Evolutionary conservation across 331 rosid species (phyloP).

Genomic region (Erythrophleum ivorense): DNA sequence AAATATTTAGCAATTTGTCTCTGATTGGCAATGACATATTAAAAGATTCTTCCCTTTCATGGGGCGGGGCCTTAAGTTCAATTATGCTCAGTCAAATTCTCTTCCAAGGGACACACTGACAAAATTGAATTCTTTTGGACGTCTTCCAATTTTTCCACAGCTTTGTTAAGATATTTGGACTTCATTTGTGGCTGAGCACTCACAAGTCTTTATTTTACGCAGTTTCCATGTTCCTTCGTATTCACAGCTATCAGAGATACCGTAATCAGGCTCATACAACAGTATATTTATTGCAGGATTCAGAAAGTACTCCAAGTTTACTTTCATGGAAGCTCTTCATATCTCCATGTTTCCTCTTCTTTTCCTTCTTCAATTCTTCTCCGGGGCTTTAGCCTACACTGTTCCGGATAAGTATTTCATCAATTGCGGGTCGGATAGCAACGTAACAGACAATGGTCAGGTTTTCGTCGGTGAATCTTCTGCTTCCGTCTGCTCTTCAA

Average conservation of each 20-base stretch:
- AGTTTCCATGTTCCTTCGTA: background rate
- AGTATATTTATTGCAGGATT: background rate
- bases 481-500: background rate
- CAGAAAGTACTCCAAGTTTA: background rate
- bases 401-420: slow-evolving; percentile 47
- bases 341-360: slow-evolving; percentile 30
- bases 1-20: too few species aligned
- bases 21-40: background rate
- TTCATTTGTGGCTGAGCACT: background rate
- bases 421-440: slow-evolving; percentile 58
- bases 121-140: background rate
- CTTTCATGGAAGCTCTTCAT: background rate
- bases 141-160: background rate
- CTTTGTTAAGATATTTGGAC: background rate
- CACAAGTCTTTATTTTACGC: background rate
- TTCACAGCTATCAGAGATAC: background rate
- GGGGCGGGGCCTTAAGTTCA: background rate
- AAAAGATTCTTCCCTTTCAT: background rate
- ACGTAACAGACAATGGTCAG: background rate
- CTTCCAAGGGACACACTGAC: background rate
- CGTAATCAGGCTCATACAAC: background rate
- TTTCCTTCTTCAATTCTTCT: slow-evolving; percentile 39
- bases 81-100: background rate
- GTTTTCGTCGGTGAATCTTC: slow-evolving; percentile 44
- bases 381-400: slow-evolving; percentile 40